phyloP scores from a whole-genome alignment of 176 grass and related monocot genomes.

The Eragrostis curvula region DNA sequence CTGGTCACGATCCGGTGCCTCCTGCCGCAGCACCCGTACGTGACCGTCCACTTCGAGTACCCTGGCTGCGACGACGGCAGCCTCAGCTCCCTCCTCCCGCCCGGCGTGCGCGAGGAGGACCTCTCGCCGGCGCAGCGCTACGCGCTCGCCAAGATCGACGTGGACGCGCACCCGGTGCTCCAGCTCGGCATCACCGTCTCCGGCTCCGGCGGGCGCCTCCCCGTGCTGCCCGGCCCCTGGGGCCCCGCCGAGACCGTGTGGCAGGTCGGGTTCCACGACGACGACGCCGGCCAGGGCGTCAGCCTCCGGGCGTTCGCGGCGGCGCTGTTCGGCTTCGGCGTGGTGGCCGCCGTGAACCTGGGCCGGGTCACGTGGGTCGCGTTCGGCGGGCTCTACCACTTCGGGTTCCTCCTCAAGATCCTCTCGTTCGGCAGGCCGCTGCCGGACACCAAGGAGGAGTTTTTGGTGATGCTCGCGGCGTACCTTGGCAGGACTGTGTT shows the following conservation, averaged over 20 bases:
- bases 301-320: background rate
- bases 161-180: background rate
- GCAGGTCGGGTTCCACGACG: background rate
- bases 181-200: constrained; percentile 29
- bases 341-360: background rate
- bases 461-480: constrained; percentile 20
- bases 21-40: background rate
- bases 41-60: constrained; percentile 14
- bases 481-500: constrained; percentile 41
- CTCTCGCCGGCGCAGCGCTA: background rate
- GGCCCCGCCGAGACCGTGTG: background rate
- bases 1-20: background rate
- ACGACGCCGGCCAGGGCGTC: background rate
- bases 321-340: background rate
- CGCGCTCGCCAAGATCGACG: constrained; percentile 11
- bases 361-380: background rate
- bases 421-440: constrained; percentile 33
- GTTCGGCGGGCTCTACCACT: constrained; percentile 47
- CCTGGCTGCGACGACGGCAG: background rate
- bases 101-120: background rate
- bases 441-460: constrained; percentile 29
- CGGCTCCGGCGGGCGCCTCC: constrained; percentile 4
- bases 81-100: background rate
- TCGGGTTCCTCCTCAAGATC: constrained; percentile 56
- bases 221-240: background rate